phyloP scores from a whole-genome alignment of 169 alveolate genomes.

The Cryptosporidium parvum region DNA sequence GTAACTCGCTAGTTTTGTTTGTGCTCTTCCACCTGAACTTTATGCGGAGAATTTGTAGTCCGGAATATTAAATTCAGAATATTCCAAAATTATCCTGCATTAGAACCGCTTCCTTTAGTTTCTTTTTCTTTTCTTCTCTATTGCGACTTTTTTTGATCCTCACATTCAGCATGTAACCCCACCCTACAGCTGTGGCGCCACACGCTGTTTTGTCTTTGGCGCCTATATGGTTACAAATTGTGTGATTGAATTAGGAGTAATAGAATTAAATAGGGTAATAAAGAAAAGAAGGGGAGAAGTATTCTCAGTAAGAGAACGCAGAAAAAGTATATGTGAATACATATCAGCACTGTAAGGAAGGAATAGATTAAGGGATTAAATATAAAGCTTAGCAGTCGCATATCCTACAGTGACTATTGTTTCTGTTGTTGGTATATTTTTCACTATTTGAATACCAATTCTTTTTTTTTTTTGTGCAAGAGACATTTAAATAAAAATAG shows the following conservation, averaged over 20 bases:
- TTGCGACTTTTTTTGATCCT: conserved; percentile 52
- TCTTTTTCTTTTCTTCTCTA: conserved; percentile 35
- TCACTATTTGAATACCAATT: not conserved
- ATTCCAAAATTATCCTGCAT: conserved; percentile 4
- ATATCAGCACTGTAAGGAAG: not conserved
- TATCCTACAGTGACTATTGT: not conserved
- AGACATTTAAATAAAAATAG: not conserved
- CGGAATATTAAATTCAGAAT: not conserved
- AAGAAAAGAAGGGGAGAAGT: not conserved
- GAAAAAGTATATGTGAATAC: not conserved
- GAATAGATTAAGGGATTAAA: not conserved
- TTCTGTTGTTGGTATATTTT: not conserved
- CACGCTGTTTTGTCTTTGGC: conserved; percentile 29
- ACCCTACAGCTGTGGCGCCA: conserved; percentile 43
- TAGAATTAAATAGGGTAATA: not conserved
- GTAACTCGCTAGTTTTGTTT: not conserved
- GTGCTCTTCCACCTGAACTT: not conserved
- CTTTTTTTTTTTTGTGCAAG: not conserved
- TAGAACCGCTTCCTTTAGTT: not conserved
- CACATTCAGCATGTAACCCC: conserved; percentile 75
- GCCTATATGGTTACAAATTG: conserved; percentile 12
- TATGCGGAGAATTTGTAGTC: not conserved
- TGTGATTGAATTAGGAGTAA: not conserved
- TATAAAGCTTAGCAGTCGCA: too few relatives aligned
- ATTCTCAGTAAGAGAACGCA: not conserved